These are phyloP conservation scores for Taphrina communis DNA, from an alignment of 1,139 yeast species.

Conservation along the genomic window DNA sequence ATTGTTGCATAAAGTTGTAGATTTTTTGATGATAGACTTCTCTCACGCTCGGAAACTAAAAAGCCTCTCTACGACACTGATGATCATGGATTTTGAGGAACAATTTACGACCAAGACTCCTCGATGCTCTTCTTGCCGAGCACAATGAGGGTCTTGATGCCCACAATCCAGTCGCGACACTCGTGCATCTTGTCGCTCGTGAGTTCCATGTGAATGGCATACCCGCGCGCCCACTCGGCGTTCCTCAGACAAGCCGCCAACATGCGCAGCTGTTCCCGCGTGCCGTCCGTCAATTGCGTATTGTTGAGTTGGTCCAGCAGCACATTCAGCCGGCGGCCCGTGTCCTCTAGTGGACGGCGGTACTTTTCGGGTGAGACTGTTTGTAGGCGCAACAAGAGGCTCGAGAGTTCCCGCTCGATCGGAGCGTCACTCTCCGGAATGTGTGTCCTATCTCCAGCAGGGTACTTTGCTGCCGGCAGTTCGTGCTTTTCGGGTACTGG, in stretches of 20 bases:
- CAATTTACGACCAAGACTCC: conserved; percentile 13
- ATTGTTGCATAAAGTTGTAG: too few species aligned
- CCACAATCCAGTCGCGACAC: conserved; percentile 91
- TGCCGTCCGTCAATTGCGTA: conserved; percentile 63
- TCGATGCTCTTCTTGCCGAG: conserved; percentile 55
- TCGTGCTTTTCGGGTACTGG: conserved; percentile 44
- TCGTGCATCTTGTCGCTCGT: conserved; percentile 72
- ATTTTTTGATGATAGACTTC: too few species aligned
- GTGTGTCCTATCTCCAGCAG: conserved; percentile 74
- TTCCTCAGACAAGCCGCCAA: conserved; percentile 60
- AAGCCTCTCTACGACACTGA: too few species aligned
- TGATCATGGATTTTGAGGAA: too few species aligned
- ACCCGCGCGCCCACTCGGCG: conserved; percentile 67
- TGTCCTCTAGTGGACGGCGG: conserved; percentile 74
- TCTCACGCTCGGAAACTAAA: too few species aligned
- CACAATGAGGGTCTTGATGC: conserved; percentile 84
- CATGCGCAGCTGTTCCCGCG: conserved; percentile 57
- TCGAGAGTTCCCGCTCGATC: conserved; percentile 63
- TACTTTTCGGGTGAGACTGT: conserved; percentile 77
- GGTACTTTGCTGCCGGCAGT: conserved; percentile 57
- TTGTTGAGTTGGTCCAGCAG: conserved; percentile 82
- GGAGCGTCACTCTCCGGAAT: conserved; percentile 62
- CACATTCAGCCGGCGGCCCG: conserved; percentile 78
- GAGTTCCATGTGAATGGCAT: conserved; percentile 60
- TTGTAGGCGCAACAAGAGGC: conserved; percentile 65